These are phyloP conservation scores for Barbatosphaeria neglecta DNA, from an alignment of 495 filamentous ascomycete species.

Conservation along the genomic window DNA sequence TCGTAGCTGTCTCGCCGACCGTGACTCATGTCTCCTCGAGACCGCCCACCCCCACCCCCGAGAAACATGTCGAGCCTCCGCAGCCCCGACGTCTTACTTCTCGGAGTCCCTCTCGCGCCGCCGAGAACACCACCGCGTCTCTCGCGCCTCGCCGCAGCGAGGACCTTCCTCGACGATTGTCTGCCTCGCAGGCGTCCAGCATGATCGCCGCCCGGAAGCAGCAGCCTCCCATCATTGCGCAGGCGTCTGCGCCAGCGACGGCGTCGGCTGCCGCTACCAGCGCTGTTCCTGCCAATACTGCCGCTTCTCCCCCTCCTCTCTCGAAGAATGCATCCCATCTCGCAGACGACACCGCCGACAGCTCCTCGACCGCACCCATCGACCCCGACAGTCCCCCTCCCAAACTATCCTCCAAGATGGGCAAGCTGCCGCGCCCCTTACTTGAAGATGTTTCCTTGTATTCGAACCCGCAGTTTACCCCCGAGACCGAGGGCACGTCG, in stretches of 20 bases:
- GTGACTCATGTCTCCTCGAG: conserved; percentile 21
- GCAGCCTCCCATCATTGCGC: conserved; percentile 28
- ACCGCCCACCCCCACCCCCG: conserved; percentile 31
- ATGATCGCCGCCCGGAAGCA: conserved; percentile 23
- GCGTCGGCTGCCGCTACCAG: no score
- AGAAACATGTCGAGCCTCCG: conserved; percentile 30
- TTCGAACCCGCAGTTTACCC: conserved; percentile 33
- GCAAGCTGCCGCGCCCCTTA: conserved; percentile 27
- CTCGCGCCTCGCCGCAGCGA: conserved; percentile 21
- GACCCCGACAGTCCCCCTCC: conserved; percentile 7
- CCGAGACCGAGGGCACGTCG: conserved; percentile 43
- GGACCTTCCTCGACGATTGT: conserved; percentile 22
- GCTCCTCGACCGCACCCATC: not conserved
- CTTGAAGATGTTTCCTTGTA: conserved; percentile 40
- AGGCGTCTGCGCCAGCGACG: conserved; percentile 16
- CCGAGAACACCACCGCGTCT: conserved; percentile 21
- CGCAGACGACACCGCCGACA: conserved; percentile 5
- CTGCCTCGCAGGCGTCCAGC: conserved; percentile 23
- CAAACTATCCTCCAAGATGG: conserved; percentile 1
- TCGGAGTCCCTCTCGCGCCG: conserved; percentile 27
- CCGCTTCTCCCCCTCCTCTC: not conserved
- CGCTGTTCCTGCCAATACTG: conserved; percentile 14
- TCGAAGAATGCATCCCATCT: conserved; percentile 7
- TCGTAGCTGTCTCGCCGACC: conserved; percentile 24
- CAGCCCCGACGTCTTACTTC: conserved; percentile 28